phyloP scores from a whole-genome alignment of 2,329 filamentous ascomycete species.

The Trichophyton benhamiae region DNA sequence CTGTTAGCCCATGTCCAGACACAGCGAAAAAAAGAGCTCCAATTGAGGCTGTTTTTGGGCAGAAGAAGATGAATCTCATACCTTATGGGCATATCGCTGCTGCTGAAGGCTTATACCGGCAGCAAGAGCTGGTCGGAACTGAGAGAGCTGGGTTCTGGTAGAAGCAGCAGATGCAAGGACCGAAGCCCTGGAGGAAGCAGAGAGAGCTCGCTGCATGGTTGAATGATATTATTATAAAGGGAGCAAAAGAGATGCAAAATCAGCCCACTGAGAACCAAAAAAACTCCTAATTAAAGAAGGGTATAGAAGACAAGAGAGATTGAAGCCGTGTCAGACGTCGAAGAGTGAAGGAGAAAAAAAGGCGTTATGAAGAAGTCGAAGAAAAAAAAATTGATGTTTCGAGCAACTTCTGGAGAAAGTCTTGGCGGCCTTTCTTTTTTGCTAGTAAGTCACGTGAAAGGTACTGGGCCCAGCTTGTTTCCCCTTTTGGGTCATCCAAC shows the following conservation, averaged over 20 bases:
- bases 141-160: slow-evolving; percentile 46
- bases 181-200: slow-evolving; percentile 66
- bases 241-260: slow-evolving; percentile 17
- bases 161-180: slow-evolving; percentile 55
- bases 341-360: slow-evolving; percentile 21
- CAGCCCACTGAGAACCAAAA: slow-evolving; percentile 22
- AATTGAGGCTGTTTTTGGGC: not conserved
- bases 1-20: slow-evolving; percentile 20
- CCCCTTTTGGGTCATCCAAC: not conserved
- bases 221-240: slow-evolving; percentile 12
- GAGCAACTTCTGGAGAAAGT: slow-evolving; percentile 29
- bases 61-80: slow-evolving; percentile 34
- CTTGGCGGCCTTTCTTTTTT: slow-evolving; percentile 24
- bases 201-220: slow-evolving; percentile 91
- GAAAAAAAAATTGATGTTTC: slow-evolving; percentile 20
- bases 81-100: slow-evolving; percentile 95
- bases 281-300: slow-evolving; percentile 22
- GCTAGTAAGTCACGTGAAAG: not conserved
- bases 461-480: not conserved
- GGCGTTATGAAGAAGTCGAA: slow-evolving; percentile 18
- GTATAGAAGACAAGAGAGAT: slow-evolving; percentile 8
- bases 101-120: slow-evolving; percentile 61
- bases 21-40: not conserved
- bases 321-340: slow-evolving; percentile 15
- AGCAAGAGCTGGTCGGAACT: slow-evolving; percentile 46